These are phyloP conservation scores for Boletellus emodensis DNA, from an alignment of 768 basidiomycete genomes.

Conservation along the genomic window DNA sequence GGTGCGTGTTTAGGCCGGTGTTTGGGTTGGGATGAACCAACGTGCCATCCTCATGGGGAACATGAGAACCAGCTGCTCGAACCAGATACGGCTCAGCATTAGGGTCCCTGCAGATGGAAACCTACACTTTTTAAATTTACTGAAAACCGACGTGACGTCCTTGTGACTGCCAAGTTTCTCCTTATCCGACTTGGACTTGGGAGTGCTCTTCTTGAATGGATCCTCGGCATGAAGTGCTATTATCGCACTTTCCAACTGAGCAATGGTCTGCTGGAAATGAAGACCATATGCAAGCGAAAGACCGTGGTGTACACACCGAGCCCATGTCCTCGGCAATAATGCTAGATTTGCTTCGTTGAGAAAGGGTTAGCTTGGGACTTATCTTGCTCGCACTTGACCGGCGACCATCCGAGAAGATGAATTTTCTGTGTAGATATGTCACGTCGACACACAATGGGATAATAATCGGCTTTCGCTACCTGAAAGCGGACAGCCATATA, in stretches of 20 bases:
- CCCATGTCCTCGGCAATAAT: conserved; percentile 64
- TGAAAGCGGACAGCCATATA: conserved; percentile 70
- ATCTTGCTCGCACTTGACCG: conserved; percentile 34
- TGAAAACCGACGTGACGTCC: conserved; percentile 40
- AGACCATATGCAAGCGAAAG: conserved; percentile 1
- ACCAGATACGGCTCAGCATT: conserved; percentile 1
- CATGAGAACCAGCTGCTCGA: conserved; percentile 18
- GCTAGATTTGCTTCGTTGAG: conserved; percentile 46
- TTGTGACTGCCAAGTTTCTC: conserved; percentile 37
- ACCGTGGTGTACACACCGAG: conserved; percentile 38
- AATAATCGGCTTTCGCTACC: conserved; percentile 38
- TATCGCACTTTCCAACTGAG: conserved; percentile 55
- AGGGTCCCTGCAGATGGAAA: not conserved
- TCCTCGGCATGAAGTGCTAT: conserved; percentile 39
- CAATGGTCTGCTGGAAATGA: conserved; percentile 44
- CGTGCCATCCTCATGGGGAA: conserved; percentile 27
- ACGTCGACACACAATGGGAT: conserved; percentile 16
- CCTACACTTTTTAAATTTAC: conserved; percentile 60
- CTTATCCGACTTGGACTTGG: conserved; percentile 42
- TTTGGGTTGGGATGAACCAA: conserved; percentile 18
- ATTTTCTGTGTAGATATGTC: conserved; percentile 46
- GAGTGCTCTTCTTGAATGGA: conserved; percentile 30
- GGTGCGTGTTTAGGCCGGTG: conserved; percentile 15
- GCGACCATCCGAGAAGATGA: conserved; percentile 42
- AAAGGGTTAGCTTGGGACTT: conserved; percentile 41